These are phyloP conservation scores for Neostapfia colusana DNA, from an alignment of 176 grass and related monocot genomes.

Conservation along the genomic window DNA sequence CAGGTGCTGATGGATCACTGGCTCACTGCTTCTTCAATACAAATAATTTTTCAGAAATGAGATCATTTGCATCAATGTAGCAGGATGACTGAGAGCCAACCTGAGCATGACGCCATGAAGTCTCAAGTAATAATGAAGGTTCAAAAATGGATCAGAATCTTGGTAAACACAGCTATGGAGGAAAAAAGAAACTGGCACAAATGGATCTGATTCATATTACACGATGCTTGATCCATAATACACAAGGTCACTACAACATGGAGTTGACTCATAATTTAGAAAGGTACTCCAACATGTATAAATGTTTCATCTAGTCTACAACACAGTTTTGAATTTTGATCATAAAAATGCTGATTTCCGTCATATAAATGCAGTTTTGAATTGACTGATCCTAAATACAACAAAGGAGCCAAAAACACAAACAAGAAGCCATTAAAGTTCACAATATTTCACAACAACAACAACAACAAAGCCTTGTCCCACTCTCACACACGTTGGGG, in stretches of 20 bases:
- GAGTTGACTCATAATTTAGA: background rate
- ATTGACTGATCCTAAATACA: background rate
- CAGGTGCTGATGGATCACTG: background rate
- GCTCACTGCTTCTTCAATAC: background rate
- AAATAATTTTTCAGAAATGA: background rate
- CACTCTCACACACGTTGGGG: too few species aligned
- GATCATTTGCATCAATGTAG: constrained; percentile 1
- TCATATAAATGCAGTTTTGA: background rate
- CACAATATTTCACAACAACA: constrained; percentile 6
- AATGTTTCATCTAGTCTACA: constrained; percentile 1
- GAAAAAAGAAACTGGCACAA: background rate
- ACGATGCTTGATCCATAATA: background rate
- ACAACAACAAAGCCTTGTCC: too few species aligned
- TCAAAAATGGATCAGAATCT: background rate
- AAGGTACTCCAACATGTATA: background rate
- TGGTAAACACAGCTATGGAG: background rate
- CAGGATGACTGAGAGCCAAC: background rate
- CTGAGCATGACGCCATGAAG: background rate
- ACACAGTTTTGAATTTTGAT: background rate
- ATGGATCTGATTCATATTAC: background rate
- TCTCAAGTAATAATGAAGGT: background rate
- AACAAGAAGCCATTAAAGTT: background rate
- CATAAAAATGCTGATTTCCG: too few species aligned
- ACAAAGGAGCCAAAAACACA: background rate
- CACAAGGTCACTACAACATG: background rate